Percentiles rank a stretch among this genome's conserved stretches.
These are phyloP conservation scores for Pseudohalonectria lignicola DNA, from an alignment of 2,329 filamentous ascomycete genomes.

Conservation along the genomic window DNA sequence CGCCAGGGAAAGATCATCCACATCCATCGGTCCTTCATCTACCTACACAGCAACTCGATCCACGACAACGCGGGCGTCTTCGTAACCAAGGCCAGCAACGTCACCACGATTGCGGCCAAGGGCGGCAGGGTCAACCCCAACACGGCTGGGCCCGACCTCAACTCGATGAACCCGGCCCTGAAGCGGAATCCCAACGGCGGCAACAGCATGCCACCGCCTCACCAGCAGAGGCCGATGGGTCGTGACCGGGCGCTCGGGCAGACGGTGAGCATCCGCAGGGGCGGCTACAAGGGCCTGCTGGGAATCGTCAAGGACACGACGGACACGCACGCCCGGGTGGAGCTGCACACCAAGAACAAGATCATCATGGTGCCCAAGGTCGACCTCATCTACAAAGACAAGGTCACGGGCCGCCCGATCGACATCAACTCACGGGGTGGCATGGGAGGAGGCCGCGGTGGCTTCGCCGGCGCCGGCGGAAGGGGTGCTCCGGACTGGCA, in stretches of 20 bases:
- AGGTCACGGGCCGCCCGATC: conserved; percentile 65
- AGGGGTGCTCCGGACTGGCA: conserved; percentile 44
- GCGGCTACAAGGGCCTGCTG: conserved; percentile 82
- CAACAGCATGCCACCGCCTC: conserved; percentile 51
- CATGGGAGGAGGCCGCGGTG: conserved; percentile 30
- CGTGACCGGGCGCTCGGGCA: conserved; percentile 81
- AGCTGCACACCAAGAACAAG: conserved; percentile 91
- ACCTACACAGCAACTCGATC: conserved; percentile 73
- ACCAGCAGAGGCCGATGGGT: conserved; percentile 53
- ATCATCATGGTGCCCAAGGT: conserved; percentile 76
- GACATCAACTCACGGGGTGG: conserved; percentile 46
- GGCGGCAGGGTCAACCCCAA: conserved; percentile 63
- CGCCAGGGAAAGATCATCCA: conserved; percentile 85
- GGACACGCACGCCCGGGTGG: conserved; percentile 74
- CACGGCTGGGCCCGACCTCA: conserved; percentile 59
- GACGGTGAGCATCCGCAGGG: conserved; percentile 79
- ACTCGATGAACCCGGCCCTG: conserved; percentile 84
- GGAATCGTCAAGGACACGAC: conserved; percentile 95
- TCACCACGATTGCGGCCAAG: conserved; percentile 88
- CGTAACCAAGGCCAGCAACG: conserved; percentile 73
- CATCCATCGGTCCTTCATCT: conserved; percentile 86
- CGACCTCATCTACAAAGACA: conserved; percentile 78
- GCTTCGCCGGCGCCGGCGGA: conserved; percentile 17
- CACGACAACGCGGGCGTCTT: conserved; percentile 85
- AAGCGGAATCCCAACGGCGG: conserved; percentile 54